phyloP scores from a whole-genome alignment of 2,329 filamentous ascomycete species.

The Phoma sp. region DNA sequence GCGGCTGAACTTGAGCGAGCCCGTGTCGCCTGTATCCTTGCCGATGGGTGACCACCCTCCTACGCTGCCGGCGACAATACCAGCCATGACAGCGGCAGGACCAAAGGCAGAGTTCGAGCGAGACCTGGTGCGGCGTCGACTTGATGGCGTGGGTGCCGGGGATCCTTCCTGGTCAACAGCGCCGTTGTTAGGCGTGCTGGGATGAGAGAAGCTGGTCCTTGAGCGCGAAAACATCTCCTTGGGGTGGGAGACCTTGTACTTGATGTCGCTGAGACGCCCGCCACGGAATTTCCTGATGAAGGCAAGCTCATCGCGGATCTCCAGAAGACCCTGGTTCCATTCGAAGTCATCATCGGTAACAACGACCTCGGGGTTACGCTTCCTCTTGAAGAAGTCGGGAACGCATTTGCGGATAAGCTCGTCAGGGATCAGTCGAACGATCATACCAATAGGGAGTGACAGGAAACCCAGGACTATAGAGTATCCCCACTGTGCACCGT shows the following conservation, averaged over 20 bases:
- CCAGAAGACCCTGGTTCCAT: conserved; percentile 74
- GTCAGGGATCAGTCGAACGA: conserved; percentile 85
- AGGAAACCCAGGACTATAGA: conserved; percentile 82
- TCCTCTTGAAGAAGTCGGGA: conserved; percentile 51
- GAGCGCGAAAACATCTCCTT: conserved; percentile 70
- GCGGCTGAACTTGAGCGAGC: conserved; percentile 48
- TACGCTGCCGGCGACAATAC: conserved; percentile 77
- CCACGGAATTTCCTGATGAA: conserved; percentile 83
- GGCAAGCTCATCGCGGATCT: conserved; percentile 79
- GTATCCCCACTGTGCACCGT: conserved; percentile 81
- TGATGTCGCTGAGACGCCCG: conserved; percentile 79
- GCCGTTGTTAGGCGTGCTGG: conserved; percentile 68
- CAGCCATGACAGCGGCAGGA: conserved; percentile 81
- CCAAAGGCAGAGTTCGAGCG: conserved; percentile 75
- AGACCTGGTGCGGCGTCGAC: conserved; percentile 66
- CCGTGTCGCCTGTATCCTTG: conserved; percentile 51
- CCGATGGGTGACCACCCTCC: conserved; percentile 78
- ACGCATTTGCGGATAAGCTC: conserved; percentile 58
- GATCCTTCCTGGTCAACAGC: conserved; percentile 41
- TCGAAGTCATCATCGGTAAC: conserved; percentile 56
- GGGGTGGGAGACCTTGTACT: conserved; percentile 77
- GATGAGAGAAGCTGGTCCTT: conserved; percentile 68
- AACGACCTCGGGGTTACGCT: conserved; percentile 50
- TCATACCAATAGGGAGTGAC: conserved; percentile 83
- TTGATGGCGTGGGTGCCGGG: conserved; percentile 60